Evolutionary conservation across 1,284 basidiomycete species (phyloP), one percentile per base, ranked within the genome.

Genomic region (Pholiota adiposa): DNA sequence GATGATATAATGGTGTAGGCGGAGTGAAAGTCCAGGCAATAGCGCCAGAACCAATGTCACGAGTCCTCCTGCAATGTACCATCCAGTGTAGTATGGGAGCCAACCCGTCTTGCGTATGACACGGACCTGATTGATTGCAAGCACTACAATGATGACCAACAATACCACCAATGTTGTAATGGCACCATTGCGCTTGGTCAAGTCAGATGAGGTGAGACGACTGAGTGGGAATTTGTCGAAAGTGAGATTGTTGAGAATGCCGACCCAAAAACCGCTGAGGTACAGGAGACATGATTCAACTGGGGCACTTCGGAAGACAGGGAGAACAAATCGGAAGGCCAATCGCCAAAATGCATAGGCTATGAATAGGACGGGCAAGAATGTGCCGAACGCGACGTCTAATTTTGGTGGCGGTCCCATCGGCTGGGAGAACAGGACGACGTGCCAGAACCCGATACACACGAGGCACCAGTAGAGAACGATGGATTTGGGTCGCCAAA

Each of bases 381-480:
- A 96, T 5, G 86, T 84, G 27, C 82, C 85, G 65, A 95, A 92
- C 2, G 86, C 90, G 8, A 77, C 77, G 55, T 89, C 85, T 54
- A 95, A 74, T 18, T 80, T 77, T 23, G 90, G 92, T 7, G 91
- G 92, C 23, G 82, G 83, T 1, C 78, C 79, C 29, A 82, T 83
- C 1, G 92, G 91, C 69, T 95, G 90, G 1, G 90, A 92, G 65
- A 93, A 93, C 25, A 96, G 80, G 1, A 84, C 80, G 59, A 94
- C 80, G 67, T 96, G 93, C 94, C 94, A 96, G 71, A 86, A 96
- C 0, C 94, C 94, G 48, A 95, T 87, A 75, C 88, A 93, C 2
- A 94, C 85, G 16, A 96, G 77, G 61, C 83, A 88, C 90, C 89
- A 92, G 75, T 83, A 93, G 4, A 86, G 76, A 27, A 92, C 79